A percentile compares a stretch with the other conserved stretches of the same genome.
phyloP scores from a whole-genome alignment of 805 yeast genomes.

The Soucietia sequanensis region DNA sequence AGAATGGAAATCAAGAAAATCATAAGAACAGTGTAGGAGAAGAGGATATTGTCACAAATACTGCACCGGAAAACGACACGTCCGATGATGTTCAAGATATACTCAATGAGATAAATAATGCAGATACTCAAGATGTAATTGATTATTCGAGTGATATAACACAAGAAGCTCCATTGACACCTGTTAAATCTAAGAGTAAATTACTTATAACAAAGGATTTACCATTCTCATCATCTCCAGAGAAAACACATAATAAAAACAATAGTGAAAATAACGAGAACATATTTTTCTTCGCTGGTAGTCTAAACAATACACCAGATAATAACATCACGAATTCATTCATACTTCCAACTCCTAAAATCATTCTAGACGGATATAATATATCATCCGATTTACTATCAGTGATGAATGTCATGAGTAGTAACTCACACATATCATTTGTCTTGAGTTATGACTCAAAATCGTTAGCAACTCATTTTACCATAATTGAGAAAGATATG shows the following conservation, averaged over 20 bases:
- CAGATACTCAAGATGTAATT: constrained; percentile 36
- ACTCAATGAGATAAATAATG: constrained; percentile 38
- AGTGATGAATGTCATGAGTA: constrained; percentile 41
- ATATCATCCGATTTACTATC: constrained; percentile 27
- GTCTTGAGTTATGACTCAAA: constrained; percentile 68
- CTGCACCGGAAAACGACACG: constrained; percentile 6
- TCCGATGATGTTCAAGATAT: constrained; percentile 36
- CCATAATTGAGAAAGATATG: constrained; percentile 82
- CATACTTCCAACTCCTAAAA: constrained; percentile 23
- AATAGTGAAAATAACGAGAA: too few species aligned
- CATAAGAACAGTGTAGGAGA: constrained; percentile 7
- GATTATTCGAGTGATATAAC: constrained; percentile 18
- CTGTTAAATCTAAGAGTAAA: constrained; percentile 15
- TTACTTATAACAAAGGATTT: not conserved
- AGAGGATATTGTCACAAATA: too few species aligned
- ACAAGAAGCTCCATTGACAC: constrained; percentile 31
- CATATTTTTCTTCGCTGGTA: not conserved
- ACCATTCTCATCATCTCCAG: constrained; percentile 13
- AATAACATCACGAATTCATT: constrained; percentile 5
- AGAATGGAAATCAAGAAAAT: not conserved
- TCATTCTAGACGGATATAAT: constrained; percentile 34
- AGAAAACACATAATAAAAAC: constrained; percentile 8
- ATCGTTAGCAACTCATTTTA: constrained; percentile 74
- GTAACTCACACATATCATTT: constrained; percentile 74
- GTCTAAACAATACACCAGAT: not conserved